Evolutionary conservation across 192 early-diverging fungal genomes (phyloP), one percentile per base, ranked within the genome.

Genomic region (Backusella tarrabulga): DNA sequence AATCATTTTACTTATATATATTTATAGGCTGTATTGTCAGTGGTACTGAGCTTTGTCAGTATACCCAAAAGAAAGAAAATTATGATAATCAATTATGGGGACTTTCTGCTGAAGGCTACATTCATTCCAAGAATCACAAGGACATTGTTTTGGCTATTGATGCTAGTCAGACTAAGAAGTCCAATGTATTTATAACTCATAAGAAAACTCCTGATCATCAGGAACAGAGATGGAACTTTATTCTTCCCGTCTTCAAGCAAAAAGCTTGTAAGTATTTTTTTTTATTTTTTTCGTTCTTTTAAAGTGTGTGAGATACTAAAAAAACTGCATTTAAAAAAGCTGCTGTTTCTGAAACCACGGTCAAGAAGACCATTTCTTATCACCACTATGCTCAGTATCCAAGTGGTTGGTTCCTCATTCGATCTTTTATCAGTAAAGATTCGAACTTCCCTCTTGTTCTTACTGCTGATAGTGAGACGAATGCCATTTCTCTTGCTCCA

Each of bases 241-340:
- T 81, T 34, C 60, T 81, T n/a, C 80, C 80, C 41, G 76, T 81
- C 17, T 81, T 81, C 36, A 77, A 77, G 17, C 77, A 81, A 72
- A 81, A 77, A 38, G 6, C 36, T 50, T 63, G 77, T 72, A 74
- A 74, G 29, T 70, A 6, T n/a, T 6, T 19, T 29, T 29, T 29
- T 29, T 29, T 29, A 19, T 32, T 3, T 11, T 73, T 54, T 36
- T 17, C 15, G 15, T 44, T 4, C 7, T 26, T 29, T 34, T 38
- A 4, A 35, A 21, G n/a, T 15, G 5, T 19, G 6, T 21, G 9
- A 36, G 17, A n/a, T 38, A 21, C 42, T 72, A 44, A 54, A 73
- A 54, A 40, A 38, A 38, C 1, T 32, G 32, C 32, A 32, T 32
- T 32, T 32, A 32, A 69, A 69, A 40, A 67, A 75, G 74, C 63